Base-by-base conservation (phyloP, 352 stramenopile species). In the Pseudoperonospora humuli region DNA sequence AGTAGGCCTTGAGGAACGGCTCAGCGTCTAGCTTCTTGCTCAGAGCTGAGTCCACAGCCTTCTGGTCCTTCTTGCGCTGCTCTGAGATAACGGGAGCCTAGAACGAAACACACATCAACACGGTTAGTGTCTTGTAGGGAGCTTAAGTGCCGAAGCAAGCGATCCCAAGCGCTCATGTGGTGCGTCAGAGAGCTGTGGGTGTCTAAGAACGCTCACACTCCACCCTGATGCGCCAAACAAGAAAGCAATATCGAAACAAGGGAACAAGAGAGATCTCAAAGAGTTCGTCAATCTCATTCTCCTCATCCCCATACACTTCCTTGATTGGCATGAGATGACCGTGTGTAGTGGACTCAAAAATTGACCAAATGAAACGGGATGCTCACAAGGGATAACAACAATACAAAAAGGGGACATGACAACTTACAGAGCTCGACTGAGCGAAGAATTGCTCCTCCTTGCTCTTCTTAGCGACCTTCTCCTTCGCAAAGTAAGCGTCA, bases 371-470 rank as follows among this genome's bases (percentile, higher is more conserved):
- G 32, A 35, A 46, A 56, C 40, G 41, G 34, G 45, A 50, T 55
- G 57, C 42, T 63, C 25, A 41, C 47, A 42, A 50, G 35, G 35
- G 37, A 48, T 34, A 7, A 45, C 3, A 46, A 34, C 19, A 44
- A 23, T 38, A 38, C 17, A 28, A 39, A 25, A 46, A 17, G 18
- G 21, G 42, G 38, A 20, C 21, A 1, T 19, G 23, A 33, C 18
- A 35, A 88, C 77, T 58, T 82, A 93, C 81, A 23, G 62, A 59
- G 57, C 50, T 84, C 47, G 79, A 89, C 65, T 97, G 93, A 39
- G 79, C 85, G 64, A 99, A 98, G 81, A 99, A 98, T 69, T 97
- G 88, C 38, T 98, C 93, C 71, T 99, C 95, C 56, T 97, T 95
- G 45, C 65, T 82, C 64, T 93, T 93, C 68, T 96, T 94, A 37